Evolutionary conservation across 2,329 filamentous ascomycete genomes (phyloP).

Genomic region (Colletotrichum liaoningense): DNA sequence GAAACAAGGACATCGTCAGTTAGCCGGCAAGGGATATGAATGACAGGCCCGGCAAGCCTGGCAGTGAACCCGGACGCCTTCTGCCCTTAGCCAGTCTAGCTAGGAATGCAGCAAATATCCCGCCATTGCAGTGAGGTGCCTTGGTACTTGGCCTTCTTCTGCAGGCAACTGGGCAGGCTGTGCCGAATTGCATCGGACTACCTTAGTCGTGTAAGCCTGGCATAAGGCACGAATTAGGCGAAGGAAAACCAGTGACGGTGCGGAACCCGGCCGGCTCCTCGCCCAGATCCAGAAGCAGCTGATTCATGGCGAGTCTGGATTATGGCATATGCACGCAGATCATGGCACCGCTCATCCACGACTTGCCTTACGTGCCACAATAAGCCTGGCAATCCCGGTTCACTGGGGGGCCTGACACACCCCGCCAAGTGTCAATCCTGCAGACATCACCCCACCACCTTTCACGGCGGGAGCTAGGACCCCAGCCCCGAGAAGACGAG

Average conservation of each 20-base stretch:
- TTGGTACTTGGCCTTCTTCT: neutral
- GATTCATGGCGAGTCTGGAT: slow-evolving; percentile 16
- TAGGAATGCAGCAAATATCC: slow-evolving; percentile 6
- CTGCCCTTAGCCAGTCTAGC: neutral
- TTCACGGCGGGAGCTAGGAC: slow-evolving; percentile 25
- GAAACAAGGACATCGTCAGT: neutral
- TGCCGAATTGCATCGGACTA: neutral
- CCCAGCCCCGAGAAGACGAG: slow-evolving; percentile 13
- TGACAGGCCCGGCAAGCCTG: neutral
- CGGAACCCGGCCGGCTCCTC: slow-evolving; percentile 24
- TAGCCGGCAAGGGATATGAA: neutral
- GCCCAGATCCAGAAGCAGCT: slow-evolving; percentile 27
- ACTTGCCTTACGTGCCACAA: neutral
- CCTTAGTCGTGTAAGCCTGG: neutral
- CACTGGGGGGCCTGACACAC: slow-evolving; percentile 5
- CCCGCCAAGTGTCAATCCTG: slow-evolving; percentile 33
- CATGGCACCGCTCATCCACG: neutral
- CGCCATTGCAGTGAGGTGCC: neutral
- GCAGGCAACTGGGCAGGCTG: neutral
- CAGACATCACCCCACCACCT: slow-evolving; percentile 34
- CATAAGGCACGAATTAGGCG: neutral
- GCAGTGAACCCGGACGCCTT: neutral
- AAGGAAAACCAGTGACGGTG: neutral
- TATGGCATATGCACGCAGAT: slow-evolving; percentile 2
- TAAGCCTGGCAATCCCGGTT: slow-evolving; percentile 1